Conservation (phyloP, 2,329 filamentous ascomycete genomes). For the Malbranchea cinnamomea region DNA sequence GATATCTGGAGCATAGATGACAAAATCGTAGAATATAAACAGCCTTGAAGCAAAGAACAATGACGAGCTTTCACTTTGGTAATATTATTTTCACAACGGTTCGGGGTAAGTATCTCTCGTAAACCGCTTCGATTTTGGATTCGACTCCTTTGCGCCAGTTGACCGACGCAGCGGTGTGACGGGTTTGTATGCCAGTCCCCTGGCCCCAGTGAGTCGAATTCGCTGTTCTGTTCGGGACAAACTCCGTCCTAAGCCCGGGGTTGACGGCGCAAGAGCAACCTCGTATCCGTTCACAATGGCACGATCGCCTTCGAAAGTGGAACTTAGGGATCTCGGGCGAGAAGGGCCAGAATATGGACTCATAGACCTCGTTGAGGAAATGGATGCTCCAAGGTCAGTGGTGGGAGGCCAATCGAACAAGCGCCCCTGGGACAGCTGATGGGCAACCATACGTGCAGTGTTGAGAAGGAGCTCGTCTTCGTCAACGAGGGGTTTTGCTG, state of each 20-base stretch:
- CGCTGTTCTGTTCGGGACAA: slow-evolving; percentile 30
- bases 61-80: no score
- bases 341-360: slow-evolving; percentile 3
- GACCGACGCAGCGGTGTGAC: slow-evolving; percentile 4
- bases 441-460: slow-evolving; percentile 26
- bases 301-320: slow-evolving; percentile 11
- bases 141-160: slow-evolving; percentile 2
- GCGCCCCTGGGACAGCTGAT: slow-evolving; percentile 23
- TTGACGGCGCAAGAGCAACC: slow-evolving; percentile 25
- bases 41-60: no score
- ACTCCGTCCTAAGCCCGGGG: slow-evolving; percentile 23
- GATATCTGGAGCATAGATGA: no score
- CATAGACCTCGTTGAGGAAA: slow-evolving; percentile 5
- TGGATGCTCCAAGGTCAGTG: slow-evolving; percentile 11
- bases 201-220: slow-evolving; percentile 28
- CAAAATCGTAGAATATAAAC: no score
- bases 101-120: no score
- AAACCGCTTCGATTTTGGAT: no score
- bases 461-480: slow-evolving; percentile 28
- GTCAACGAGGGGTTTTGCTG: slow-evolving; percentile 15
- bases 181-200: slow-evolving; percentile 24
- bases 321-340: slow-evolving; percentile 4
- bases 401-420: no score
- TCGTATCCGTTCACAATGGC: slow-evolving; percentile 24
- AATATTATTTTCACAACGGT: no score